These are phyloP conservation scores for Phytophthora syringae DNA, from an alignment of 352 stramenopile genomes.

Conservation along the genomic window DNA sequence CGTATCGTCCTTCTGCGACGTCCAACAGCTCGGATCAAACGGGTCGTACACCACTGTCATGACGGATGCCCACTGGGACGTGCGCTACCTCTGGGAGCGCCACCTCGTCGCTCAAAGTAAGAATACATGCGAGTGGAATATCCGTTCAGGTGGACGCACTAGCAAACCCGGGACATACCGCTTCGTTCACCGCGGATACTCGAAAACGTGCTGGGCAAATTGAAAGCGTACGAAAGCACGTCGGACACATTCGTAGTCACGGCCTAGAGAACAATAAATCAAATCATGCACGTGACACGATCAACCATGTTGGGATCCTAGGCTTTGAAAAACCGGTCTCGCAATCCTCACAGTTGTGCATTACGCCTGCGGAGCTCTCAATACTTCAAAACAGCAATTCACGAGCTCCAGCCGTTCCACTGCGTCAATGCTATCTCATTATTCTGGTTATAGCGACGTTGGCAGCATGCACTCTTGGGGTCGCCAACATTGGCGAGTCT, in stretches of 20 bases:
- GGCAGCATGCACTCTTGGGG: too few species aligned
- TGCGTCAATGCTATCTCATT: too few species aligned
- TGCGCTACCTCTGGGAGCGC: constrained; percentile 52
- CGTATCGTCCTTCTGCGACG: constrained; percentile 58
- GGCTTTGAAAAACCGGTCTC: too few species aligned
- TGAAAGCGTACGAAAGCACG: constrained; percentile 40
- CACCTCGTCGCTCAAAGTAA: constrained; percentile 42
- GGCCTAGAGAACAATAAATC: not conserved
- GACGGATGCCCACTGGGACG: constrained; percentile 62
- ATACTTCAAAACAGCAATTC: too few species aligned
- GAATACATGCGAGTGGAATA: constrained; percentile 54
- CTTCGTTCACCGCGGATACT: constrained; percentile 53
- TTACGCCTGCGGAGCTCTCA: too few species aligned
- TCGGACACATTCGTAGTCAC: constrained; percentile 39
- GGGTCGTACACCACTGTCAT: constrained; percentile 42
- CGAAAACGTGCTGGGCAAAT: constrained; percentile 40
- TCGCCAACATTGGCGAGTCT: too few species aligned
- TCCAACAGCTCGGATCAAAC: constrained; percentile 36
- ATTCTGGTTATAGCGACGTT: too few species aligned
- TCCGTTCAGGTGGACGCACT: constrained; percentile 35
- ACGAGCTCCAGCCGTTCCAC: too few species aligned
- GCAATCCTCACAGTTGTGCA: too few species aligned
- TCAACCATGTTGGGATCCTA: too few species aligned
- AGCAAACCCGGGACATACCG: constrained; percentile 49
- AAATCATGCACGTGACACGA: too few species aligned